Evolutionary conservation across 805 yeast genomes (phyloP), one percentile per base, ranked within the genome.

Genomic region (Lachancea thermotolerans): DNA sequence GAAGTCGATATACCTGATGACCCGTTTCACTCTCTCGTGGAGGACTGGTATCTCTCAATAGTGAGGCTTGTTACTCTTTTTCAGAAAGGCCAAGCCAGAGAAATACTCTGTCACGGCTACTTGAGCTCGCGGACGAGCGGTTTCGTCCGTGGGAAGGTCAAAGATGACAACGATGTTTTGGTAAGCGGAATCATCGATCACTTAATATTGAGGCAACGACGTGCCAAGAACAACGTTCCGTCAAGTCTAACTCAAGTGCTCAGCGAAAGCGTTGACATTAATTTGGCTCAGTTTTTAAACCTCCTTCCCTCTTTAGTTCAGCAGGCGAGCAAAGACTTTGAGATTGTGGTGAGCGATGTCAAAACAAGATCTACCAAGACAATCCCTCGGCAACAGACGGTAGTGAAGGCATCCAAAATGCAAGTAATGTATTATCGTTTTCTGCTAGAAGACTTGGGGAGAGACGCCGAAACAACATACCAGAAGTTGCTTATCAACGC

Each of bases 131-230:
- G 53, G 29, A 36, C 41, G 17, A 42, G 51, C 4, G 48, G 57
- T 0, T 32, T 50, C 41, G 36, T 49, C 4, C 45, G 37, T 15
- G 47, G 41, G 11, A 37, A 48, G 34, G 49, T 52, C 4, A 45
- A 41, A 2, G 53, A 57, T 10, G 50, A 54, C 3, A 55, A 65
- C 8, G 63, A 65, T 39, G 67, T 78, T 1, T 58, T 81, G 17
- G 69, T 82, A 6, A 79, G 85, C 56, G 93, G 90, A 1, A 67
- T 83, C 1, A 73, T 82, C 21, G 90, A 82, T 59, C 73, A 73
- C 48, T 48, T 81, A 14, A 46, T 48, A 31, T 65, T 37, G 21
- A 18, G 41, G 39, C 16, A 25, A 21, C 25, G 37, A 34, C 32
- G 33, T 33, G 15, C 25, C 17, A 14, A 17, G 17, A n/a, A n/a